Base-by-base conservation (phyloP, 768 basidiomycete genomes). In the Naganishia antarctica region DNA sequence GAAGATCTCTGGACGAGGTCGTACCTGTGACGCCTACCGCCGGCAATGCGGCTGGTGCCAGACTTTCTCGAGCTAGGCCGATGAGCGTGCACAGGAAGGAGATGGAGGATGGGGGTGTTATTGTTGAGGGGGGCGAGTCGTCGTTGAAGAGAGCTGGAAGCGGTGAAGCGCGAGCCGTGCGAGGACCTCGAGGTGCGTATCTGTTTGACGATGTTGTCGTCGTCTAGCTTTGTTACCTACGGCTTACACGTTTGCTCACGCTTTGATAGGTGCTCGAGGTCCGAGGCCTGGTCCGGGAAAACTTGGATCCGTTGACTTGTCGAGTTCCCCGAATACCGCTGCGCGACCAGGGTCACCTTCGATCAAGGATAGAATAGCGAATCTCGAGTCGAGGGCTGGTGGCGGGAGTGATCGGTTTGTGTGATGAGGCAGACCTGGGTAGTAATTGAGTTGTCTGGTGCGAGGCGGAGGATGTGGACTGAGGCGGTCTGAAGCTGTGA, bases 181-280 rank as follows among this genome's bases (percentile, higher is more conserved):
- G 61, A 29, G 66, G 66, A 5, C 66, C 66, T 8, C 41, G 66
- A 58, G 50, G 66, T 63, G 31, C 34, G 66, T n/a, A n/a, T n/a
- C n/a, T n/a, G n/a, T n/a, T n/a, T n/a, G n/a, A n/a, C n/a, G n/a
- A n/a, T n/a, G n/a, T n/a, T n/a, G n/a, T n/a, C n/a, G n/a, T n/a
- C 26, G 8, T 28, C n/a, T 18, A 43, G 46, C 31, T n/a, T n/a
- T n/a, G n/a, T n/a, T n/a, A n/a, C n/a, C n/a, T n/a, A n/a, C 31
- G 2, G n/a, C 9, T 37, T 1, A 26, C 44, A 15, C 40, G 58
- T 23, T 15, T 25, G 21, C n/a, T 46, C 23, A 2, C 25, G 2
- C 41, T 18, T 15, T 59, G 12, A 26, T 23, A 51, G 66, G 47
- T 32, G 63, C 63, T 1, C 60, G 60, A 2, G 48, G 66, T 9